Evolutionary conservation across 2,329 filamentous ascomycete species (phyloP).

Genomic region (Colletotrichum sp.): DNA sequence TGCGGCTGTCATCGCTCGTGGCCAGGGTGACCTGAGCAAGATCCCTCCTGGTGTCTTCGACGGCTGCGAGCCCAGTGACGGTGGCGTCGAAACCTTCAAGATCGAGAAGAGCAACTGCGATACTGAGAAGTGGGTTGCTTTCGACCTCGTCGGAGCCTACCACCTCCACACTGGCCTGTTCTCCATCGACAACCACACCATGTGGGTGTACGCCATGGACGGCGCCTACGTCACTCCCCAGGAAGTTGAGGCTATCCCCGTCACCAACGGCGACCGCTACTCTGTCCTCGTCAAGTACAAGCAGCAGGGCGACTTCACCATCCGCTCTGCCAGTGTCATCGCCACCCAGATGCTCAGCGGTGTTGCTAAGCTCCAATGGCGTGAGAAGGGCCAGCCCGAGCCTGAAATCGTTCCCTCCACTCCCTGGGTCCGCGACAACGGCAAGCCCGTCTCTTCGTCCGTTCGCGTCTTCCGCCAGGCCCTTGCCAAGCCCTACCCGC

Average conservation of each 20-base stretch:
- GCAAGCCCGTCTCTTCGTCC: constrained; percentile 41
- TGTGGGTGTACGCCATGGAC: constrained; percentile 61
- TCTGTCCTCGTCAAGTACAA: constrained; percentile 54
- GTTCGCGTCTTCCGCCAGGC: constrained; percentile 50
- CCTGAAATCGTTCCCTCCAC: constrained; percentile 28
- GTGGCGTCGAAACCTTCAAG: constrained; percentile 45
- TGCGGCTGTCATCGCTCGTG: constrained; percentile 43
- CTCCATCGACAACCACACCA: constrained; percentile 57
- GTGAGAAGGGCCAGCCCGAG: constrained; percentile 23
- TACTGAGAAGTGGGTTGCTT: constrained; percentile 52
- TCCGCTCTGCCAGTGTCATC: constrained; percentile 55
- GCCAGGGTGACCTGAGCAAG: constrained; percentile 34
- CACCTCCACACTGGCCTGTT: constrained; percentile 49
- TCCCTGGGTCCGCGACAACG: constrained; percentile 56
- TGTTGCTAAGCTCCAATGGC: constrained; percentile 50
- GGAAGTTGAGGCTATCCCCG: constrained; percentile 28
- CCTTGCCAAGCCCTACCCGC: constrained; percentile 51
- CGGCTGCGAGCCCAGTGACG: constrained; percentile 52
- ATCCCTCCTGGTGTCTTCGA: constrained; percentile 49
- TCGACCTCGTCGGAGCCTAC: constrained; percentile 60
- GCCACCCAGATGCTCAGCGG: constrained; percentile 61
- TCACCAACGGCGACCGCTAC: constrained; percentile 59
- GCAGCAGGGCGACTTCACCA: constrained; percentile 54
- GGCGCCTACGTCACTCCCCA: constrained; percentile 59
- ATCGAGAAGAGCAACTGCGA: constrained; percentile 33